phyloP scores from a whole-genome alignment of 805 yeast species.

The Alloascoidea hylecoeti region DNA sequence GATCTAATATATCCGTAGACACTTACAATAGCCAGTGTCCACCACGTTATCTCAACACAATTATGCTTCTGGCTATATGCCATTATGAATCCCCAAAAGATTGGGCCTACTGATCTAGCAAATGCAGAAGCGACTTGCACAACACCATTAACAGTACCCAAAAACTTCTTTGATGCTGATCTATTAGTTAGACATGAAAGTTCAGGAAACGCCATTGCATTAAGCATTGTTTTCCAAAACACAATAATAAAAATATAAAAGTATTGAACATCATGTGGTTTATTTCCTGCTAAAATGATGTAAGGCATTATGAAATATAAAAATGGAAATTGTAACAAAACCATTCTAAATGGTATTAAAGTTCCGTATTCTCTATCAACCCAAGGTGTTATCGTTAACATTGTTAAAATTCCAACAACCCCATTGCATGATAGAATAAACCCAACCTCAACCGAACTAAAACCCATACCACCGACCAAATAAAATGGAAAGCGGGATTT shows the following conservation, averaged over 20 bases:
- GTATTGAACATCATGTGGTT: conserved; percentile 10
- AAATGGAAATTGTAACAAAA: conserved; percentile 13
- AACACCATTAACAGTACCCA: conserved; percentile 43
- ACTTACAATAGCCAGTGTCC: conserved; percentile 8
- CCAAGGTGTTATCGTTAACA: conserved; percentile 34
- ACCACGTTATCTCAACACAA: conserved; percentile 12
- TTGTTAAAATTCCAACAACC: conserved; percentile 34
- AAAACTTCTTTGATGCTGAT: conserved; percentile 33
- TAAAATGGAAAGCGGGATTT: conserved; percentile 31
- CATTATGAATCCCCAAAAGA: conserved; percentile 36
- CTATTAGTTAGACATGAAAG: conserved; percentile 38
- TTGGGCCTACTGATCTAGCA: conserved; percentile 44
- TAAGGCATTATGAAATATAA: conserved; percentile 6
- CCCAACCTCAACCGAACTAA: conserved; percentile 31
- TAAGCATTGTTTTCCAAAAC: conserved; percentile 22
- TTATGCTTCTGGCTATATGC: conserved; percentile 17
- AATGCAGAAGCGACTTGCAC: conserved; percentile 36
- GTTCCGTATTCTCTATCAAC: conserved; percentile 33
- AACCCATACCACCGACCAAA: conserved; percentile 39
- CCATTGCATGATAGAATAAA: conserved; percentile 36
- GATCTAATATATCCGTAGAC: conserved; percentile 7
- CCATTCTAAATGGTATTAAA: conserved; percentile 25
- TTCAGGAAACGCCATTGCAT: conserved; percentile 37
- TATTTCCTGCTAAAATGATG: conserved; percentile 22
- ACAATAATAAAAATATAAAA: conserved; percentile 12